Percentiles rank a stretch among this genome's conserved stretches.
Conservation (phyloP, 495 filamentous ascomycete species). For the Extremus antarcticus region DNA sequence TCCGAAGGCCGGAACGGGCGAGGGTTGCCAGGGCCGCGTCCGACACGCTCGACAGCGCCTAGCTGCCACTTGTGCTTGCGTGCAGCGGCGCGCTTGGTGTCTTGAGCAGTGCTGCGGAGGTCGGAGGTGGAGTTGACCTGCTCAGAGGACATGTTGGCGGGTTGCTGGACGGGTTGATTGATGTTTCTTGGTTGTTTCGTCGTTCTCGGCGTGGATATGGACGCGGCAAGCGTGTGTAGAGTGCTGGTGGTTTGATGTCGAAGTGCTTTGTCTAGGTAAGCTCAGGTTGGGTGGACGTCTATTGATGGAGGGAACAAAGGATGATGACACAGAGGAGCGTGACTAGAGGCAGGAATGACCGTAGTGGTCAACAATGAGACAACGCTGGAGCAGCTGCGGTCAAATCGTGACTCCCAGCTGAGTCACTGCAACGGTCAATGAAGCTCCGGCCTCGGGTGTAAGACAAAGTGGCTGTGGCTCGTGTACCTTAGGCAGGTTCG, state of each 20-base stretch:
- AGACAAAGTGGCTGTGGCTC: too few species aligned
- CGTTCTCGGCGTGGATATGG: neutral
- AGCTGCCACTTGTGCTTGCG: conserved; percentile 46
- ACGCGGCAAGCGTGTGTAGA: neutral
- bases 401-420: neutral
- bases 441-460: neutral
- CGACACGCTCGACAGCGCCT: conserved; percentile 25
- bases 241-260: neutral
- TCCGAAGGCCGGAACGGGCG: conserved; percentile 18
- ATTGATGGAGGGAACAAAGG: neutral
- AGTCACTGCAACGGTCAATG: neutral
- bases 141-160: conserved; percentile 26
- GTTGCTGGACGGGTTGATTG: neutral
- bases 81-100: conserved; percentile 36
- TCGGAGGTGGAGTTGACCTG: conserved; percentile 31
- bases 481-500: too few species aligned
- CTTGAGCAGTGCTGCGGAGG: conserved; percentile 30
- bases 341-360: neutral
- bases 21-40: conserved; percentile 10
- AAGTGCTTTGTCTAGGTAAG: neutral
- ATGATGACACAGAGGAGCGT: neutral
- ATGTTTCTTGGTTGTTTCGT: too few species aligned
- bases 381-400: neutral
- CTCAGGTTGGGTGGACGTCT: neutral
- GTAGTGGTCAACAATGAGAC: neutral